These are phyloP conservation scores for Cryptococcus floricola DNA, from an alignment of 1,284 basidiomycete species.

Conservation along the genomic window DNA sequence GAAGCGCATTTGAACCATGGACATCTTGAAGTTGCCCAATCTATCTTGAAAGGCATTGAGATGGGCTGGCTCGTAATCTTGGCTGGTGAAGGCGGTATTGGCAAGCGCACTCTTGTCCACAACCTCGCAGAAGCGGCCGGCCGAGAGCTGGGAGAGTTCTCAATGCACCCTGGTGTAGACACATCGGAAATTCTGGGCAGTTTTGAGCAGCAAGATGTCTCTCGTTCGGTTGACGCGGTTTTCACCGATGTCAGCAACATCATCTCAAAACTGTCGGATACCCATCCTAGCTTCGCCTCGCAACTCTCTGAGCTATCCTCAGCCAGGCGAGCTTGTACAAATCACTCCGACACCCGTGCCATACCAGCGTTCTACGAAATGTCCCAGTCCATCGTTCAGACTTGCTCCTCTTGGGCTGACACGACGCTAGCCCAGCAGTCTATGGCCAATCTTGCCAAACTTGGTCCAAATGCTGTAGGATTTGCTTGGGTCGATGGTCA, in stretches of 20 bases:
- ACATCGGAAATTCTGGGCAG: constrained; percentile 91
- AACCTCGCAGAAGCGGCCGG: constrained; percentile 70
- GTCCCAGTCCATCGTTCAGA: constrained; percentile 1
- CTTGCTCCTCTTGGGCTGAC: constrained; percentile 14
- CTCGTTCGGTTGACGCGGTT: constrained; percentile 20
- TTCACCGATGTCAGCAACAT: constrained; percentile 10
- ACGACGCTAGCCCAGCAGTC: constrained; percentile 26
- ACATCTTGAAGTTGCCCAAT: constrained; percentile 68
- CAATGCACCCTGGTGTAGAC: constrained; percentile 83
- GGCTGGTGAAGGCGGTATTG: constrained; percentile 68
- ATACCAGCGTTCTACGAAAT: constrained; percentile 6
- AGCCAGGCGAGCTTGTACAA: constrained; percentile 19
- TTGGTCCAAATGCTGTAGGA: constrained; percentile 51
- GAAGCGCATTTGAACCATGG: constrained; percentile 59
- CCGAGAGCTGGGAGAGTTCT: constrained; percentile 65
- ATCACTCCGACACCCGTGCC: constrained; percentile 13
- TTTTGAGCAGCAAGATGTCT: constrained; percentile 80
- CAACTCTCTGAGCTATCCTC: constrained; percentile 13
- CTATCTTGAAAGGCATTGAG: constrained; percentile 69
- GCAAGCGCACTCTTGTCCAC: constrained; percentile 76
- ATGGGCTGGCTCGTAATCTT: constrained; percentile 86
- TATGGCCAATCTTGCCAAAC: constrained; percentile 45
- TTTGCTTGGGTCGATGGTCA: constrained; percentile 98
- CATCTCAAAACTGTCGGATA: constrained; percentile 20
- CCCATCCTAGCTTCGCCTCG: constrained; percentile 10